These are phyloP conservation scores for Termitomyces sp. DNA, from an alignment of 768 basidiomycete species.

Conservation along the genomic window DNA sequence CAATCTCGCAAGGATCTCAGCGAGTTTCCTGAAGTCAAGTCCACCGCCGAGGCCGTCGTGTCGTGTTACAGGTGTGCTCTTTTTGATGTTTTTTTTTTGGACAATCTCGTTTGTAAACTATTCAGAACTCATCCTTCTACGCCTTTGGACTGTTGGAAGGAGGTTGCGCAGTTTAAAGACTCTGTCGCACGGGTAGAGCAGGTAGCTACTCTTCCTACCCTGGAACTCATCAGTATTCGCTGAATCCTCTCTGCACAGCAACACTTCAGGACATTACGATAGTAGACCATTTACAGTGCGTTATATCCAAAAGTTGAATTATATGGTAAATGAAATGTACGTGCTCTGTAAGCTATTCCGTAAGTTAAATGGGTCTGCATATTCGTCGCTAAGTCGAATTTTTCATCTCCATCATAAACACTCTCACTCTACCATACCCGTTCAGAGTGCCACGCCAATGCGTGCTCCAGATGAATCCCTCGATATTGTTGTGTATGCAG, in stretches of 20 bases:
- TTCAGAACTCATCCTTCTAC: slow-evolving; percentile 46
- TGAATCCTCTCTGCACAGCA: slow-evolving; percentile 36
- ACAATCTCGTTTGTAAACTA: slow-evolving; percentile 20
- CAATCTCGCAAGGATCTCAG: slow-evolving; percentile 53
- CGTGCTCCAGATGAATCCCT: slow-evolving; percentile 16
- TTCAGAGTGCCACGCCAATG: slow-evolving; percentile 23
- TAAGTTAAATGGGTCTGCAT: slow-evolving; percentile 1
- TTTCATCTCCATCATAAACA: not conserved
- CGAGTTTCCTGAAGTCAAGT: slow-evolving; percentile 56
- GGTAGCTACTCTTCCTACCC: slow-evolving; percentile 36
- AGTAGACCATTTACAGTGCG: slow-evolving; percentile 13
- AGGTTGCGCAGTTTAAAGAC: slow-evolving; percentile 68
- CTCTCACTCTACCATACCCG: not conserved
- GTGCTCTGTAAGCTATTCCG: slow-evolving; percentile 10
- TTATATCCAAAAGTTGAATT: slow-evolving; percentile 7
- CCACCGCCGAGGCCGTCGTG: slow-evolving; percentile 56
- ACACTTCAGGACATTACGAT: slow-evolving; percentile 61
- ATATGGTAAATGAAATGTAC: slow-evolving; percentile 2
- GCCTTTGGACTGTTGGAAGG: slow-evolving; percentile 72
- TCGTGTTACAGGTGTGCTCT: slow-evolving; percentile 71
- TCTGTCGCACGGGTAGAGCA: slow-evolving; percentile 69
- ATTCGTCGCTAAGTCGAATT: slow-evolving; percentile 8
- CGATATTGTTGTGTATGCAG: slow-evolving; percentile 7
- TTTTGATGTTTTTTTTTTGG: slow-evolving; percentile 1
- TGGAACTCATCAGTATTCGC: not conserved